Percentiles rank a stretch among this genome's conserved stretches.
Evolutionary conservation across 1,284 basidiomycete species (phyloP).

Genomic region (Moesziomyces aphidis): DNA sequence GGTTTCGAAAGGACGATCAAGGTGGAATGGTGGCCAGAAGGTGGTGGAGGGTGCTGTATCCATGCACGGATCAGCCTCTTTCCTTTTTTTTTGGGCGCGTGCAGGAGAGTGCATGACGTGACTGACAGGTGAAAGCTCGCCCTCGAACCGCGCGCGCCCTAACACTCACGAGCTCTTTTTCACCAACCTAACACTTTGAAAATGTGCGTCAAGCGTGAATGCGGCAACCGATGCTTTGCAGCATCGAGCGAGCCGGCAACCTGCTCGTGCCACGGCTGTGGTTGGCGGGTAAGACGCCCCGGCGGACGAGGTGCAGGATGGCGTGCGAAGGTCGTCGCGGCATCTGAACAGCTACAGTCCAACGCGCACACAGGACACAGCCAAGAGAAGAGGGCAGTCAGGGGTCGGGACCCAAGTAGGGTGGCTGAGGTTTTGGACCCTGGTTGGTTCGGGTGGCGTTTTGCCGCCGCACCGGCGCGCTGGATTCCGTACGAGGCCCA

Average conservation of each 20-base stretch:
- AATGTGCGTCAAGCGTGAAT: too few species aligned
- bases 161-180: neutral
- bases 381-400: neutral
- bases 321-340: neutral
- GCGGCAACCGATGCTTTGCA: too few species aligned
- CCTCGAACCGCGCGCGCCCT: neutral
- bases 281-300: neutral
- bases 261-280: neutral
- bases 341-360: neutral
- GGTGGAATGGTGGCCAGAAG: neutral
- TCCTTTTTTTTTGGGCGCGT: neutral
- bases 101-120: constrained; percentile 10
- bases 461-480: neutral
- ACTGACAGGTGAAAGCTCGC: neutral
- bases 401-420: constrained; percentile 3
- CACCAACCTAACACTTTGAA: neutral
- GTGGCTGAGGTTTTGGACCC: constrained; percentile 5
- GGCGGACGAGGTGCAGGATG: neutral
- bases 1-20: neutral
- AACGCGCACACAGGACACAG: neutral
- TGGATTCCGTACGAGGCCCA: neutral
- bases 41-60: neutral
- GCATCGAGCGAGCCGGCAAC: neutral
- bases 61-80: neutral
- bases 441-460: constrained; percentile 18